phyloP scores from a whole-genome alignment of 2,329 filamentous ascomycete species.

The Calonectria leucothoes region DNA sequence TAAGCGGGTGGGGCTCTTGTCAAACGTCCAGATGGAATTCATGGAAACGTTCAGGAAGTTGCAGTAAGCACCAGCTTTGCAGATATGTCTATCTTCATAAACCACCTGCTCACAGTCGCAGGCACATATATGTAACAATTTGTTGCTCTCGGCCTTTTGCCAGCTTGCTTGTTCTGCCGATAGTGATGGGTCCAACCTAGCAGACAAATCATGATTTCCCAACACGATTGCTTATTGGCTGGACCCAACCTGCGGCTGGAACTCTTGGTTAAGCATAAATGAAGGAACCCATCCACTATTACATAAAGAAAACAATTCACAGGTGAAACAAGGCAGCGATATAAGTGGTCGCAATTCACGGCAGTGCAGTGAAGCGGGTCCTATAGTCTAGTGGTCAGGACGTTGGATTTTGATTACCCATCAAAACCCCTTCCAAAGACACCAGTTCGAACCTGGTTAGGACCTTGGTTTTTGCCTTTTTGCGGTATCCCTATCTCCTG shows the following conservation, averaged over 20 bases:
- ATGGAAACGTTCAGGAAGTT: neutral
- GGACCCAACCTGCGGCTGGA: neutral
- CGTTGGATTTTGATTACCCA: conserved; percentile 22
- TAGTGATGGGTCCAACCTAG: neutral
- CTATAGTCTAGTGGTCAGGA: conserved; percentile 27
- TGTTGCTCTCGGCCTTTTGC: neutral
- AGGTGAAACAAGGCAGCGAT: neutral
- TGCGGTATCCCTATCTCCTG: neutral
- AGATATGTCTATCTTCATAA: neutral
- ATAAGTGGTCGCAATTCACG: neutral
- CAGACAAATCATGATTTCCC: neutral
- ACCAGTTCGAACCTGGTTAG: conserved; percentile 29
- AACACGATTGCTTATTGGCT: neutral
- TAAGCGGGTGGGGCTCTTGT: neutral
- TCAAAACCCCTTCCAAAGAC: conserved; percentile 25
- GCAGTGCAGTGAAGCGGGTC: neutral
- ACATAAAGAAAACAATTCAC: neutral
- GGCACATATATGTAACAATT: neutral
- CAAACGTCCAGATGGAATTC: neutral
- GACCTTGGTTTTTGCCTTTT: conserved; percentile 9
- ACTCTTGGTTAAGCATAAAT: neutral
- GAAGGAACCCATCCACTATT: neutral
- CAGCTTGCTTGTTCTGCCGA: neutral
- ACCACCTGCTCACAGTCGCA: neutral
- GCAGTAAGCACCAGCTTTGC: neutral